A percentile compares a stretch with the other conserved stretches of the same genome.
phyloP scores from a whole-genome alignment of 169 alveolate genomes.

The Besnoitia besnoiti region DNA sequence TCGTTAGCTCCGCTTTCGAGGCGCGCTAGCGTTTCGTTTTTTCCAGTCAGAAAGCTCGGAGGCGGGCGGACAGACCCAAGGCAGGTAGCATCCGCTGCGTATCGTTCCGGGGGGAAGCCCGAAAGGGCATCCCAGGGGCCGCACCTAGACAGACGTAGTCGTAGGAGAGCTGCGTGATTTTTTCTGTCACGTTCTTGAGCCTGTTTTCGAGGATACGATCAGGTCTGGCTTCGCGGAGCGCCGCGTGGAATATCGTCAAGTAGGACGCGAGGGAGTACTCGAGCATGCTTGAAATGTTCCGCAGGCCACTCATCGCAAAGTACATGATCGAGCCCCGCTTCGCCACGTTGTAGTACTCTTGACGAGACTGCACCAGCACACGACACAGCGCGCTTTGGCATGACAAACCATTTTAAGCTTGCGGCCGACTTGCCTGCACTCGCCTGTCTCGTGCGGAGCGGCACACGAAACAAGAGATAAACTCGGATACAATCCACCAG shows the following conservation, averaged over 20 bases:
- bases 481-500: too few relatives aligned
- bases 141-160: conserved; percentile 91
- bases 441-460: too few relatives aligned
- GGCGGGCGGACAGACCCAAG: too few relatives aligned
- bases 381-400: neutral
- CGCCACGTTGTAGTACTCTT: conserved; percentile 72
- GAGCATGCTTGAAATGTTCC: conserved; percentile 91
- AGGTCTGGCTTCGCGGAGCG: conserved; percentile 90
- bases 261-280: conserved; percentile 93
- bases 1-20: neutral
- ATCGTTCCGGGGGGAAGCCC: too few relatives aligned
- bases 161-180: conserved; percentile 89
- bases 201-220: conserved; percentile 90
- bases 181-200: conserved; percentile 89
- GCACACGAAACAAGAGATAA: too few relatives aligned
- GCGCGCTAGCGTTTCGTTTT: too few relatives aligned
- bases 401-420: too few relatives aligned
- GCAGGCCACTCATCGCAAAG: conserved; percentile 93
- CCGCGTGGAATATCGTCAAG: conserved; percentile 87
- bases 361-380: conserved; percentile 56
- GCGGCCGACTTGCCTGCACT: too few relatives aligned
- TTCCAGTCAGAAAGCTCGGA: too few relatives aligned
- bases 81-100: too few relatives aligned
- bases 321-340: conserved; percentile 80
- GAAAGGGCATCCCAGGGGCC: too few relatives aligned